A percentile compares a stretch with the other conserved stretches of the same genome.
phyloP scores from a whole-genome alignment of 2,329 filamentous ascomycete genomes.

The Ceratocystis huliohia region DNA sequence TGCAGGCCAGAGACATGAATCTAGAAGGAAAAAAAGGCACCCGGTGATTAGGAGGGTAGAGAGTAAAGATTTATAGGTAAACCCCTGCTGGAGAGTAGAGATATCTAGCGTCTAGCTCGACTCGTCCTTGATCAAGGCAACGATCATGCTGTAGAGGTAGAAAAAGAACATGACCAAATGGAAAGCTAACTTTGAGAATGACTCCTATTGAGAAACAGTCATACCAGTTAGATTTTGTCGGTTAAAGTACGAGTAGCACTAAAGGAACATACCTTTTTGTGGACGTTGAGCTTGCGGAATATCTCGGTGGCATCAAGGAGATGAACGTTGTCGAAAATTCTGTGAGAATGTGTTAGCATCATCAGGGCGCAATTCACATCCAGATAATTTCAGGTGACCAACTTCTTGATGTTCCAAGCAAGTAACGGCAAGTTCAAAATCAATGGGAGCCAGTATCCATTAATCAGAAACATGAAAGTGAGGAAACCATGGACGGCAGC shows the following conservation, averaged over 20 bases:
- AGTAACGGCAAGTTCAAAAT: conserved; percentile 84
- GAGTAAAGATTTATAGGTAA: not conserved
- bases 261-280: conserved; percentile 67
- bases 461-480: conserved; percentile 91
- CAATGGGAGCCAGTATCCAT: conserved; percentile 94
- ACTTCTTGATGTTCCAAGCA: conserved; percentile 97
- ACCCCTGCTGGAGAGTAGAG: not conserved
- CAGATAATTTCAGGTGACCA: conserved; percentile 31
- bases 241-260: not conserved
- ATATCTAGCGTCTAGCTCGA: conserved; percentile 61
- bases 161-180: conserved; percentile 99
- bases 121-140: conserved; percentile 92
- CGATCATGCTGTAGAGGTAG: conserved; percentile 98
- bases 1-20: not conserved
- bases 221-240: not conserved
- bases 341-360: conserved; percentile 31
- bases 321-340: conserved; percentile 94
- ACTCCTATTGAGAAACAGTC: conserved; percentile 51
- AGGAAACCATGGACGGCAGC: conserved; percentile 93
- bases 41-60: not conserved
- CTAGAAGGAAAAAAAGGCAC: not conserved
- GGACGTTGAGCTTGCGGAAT: conserved; percentile 95
- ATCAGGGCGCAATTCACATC: not conserved
- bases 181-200: conserved; percentile 97
- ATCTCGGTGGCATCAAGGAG: conserved; percentile 96